A percentile compares a stretch with the other conserved stretches of the same genome.
Evolutionary conservation across 768 basidiomycete genomes (phyloP).

Genomic region (Glaciozyma martinii): DNA sequence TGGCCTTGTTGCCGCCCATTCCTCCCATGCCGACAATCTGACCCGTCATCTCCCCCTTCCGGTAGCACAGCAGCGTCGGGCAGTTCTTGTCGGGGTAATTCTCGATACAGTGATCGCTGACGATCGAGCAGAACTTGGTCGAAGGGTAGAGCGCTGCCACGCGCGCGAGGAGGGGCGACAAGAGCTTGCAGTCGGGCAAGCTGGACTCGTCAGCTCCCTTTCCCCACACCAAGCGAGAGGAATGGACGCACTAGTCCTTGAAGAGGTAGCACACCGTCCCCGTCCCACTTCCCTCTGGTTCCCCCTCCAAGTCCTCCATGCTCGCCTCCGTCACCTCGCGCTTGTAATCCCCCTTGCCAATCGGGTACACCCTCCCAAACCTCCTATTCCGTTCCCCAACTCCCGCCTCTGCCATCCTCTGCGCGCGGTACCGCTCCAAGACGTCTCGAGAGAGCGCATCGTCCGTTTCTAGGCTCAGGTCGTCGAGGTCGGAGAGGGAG

Average conservation of each 20-base stretch:
- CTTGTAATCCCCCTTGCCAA: slow-evolving; percentile 86
- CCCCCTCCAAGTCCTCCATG: slow-evolving; percentile 51
- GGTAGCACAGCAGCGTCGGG: slow-evolving; percentile 87
- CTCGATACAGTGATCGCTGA: slow-evolving; percentile 74
- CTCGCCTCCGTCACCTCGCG: slow-evolving; percentile 92
- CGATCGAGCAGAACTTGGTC: slow-evolving; percentile 91
- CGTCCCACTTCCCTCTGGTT: slow-evolving; percentile 57
- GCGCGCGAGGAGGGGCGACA: slow-evolving; percentile 57
- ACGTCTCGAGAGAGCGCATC: slow-evolving; percentile 35
- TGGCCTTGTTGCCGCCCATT: slow-evolving; percentile 52
- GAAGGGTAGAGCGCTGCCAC: slow-evolving; percentile 77
- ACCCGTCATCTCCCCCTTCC: slow-evolving; percentile 78
- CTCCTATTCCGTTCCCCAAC: slow-evolving; percentile 50
- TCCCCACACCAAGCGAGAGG: not conserved
- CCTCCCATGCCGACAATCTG: slow-evolving; percentile 79
- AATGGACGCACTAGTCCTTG: slow-evolving; percentile 72
- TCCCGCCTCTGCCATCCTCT: slow-evolving; percentile 57
- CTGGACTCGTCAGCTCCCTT: slow-evolving; percentile 42
- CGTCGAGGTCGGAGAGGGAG: slow-evolving; percentile 27
- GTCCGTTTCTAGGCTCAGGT: slow-evolving; percentile 31
- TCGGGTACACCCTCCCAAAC: slow-evolving; percentile 76
- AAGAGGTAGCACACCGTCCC: slow-evolving; percentile 91
- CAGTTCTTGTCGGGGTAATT: slow-evolving; percentile 83
- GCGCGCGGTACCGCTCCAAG: slow-evolving; percentile 57
- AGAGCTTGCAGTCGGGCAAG: slow-evolving; percentile 67